phyloP scores from a whole-genome alignment of 2,329 filamentous ascomycete species.

The Lachnellula suecica region DNA sequence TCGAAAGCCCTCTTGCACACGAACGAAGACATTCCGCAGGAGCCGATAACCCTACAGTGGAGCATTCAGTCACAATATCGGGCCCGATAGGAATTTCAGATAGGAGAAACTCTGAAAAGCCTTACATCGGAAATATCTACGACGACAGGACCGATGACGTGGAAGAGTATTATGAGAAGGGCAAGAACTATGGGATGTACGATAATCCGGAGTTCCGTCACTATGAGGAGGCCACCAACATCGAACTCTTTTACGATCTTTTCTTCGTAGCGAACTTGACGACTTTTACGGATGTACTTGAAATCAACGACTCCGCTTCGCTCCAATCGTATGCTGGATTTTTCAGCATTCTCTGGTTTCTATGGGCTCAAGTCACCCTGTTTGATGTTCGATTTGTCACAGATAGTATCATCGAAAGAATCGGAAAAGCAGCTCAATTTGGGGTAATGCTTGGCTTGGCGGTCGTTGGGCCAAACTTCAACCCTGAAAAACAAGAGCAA shows the following conservation, averaged over 20 bases:
- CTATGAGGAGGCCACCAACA: no score
- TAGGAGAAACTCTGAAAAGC: no score
- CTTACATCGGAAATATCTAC: no score
- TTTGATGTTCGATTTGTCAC: conserved; percentile 58
- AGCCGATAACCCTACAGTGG: no score
- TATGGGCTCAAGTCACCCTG: conserved; percentile 57
- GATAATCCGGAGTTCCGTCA: no score
- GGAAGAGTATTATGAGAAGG: no score
- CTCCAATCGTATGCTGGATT: conserved; percentile 53
- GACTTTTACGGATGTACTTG: conserved; percentile 53
- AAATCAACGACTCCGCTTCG: conserved; percentile 47
- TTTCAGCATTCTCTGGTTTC: conserved; percentile 52
- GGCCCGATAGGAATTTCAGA: no score
- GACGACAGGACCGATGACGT: no score
- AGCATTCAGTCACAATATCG: no score
- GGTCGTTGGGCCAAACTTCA: conserved; percentile 46
- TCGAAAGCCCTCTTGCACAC: no score
- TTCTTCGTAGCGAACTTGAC: conserved; percentile 62
- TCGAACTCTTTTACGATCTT: conserved; percentile 61
- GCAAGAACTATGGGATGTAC: no score
- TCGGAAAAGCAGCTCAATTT: conserved; percentile 49
- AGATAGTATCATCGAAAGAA: conserved; percentile 53
- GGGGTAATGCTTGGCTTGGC: neutral
- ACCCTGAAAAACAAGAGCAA: conserved; percentile 13
- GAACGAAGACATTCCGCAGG: no score